Conservation (phyloP, 371 early-diverging fungal species). For the Mucor plumbeus region DNA sequence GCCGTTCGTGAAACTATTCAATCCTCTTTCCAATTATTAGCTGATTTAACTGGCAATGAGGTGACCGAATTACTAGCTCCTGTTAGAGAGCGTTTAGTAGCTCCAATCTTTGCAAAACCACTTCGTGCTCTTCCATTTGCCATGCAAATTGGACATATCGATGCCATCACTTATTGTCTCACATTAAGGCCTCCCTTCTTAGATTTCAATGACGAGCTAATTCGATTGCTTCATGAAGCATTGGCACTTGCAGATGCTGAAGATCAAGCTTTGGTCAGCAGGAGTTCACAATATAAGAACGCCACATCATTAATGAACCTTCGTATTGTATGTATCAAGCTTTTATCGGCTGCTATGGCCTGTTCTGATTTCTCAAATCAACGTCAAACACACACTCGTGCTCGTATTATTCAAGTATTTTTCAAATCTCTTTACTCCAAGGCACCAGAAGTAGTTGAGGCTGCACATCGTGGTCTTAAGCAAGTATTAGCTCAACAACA, state of each 20-base stretch:
- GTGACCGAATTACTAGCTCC: constrained; percentile 88
- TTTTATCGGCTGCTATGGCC: constrained; percentile 93
- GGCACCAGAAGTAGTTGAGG: constrained; percentile 92
- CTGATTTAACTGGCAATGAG: constrained; percentile 75
- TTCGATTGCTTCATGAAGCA: constrained; percentile 91
- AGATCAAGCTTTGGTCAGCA: constrained; percentile 91
- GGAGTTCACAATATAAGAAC: constrained; percentile 84
- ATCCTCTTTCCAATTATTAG: constrained; percentile 79
- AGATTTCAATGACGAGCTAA: constrained; percentile 90
- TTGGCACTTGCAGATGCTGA: constrained; percentile 97
- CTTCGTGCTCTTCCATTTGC: constrained; percentile 94
- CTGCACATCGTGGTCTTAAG: constrained; percentile 90
- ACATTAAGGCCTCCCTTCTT: constrained; percentile 88
- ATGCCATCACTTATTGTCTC: constrained; percentile 96
- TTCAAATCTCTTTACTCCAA: constrained; percentile 98
- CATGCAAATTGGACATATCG: constrained; percentile 98
- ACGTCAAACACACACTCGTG: constrained; percentile 76
- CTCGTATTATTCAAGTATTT: constrained; percentile 96
- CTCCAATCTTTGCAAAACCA: constrained; percentile 96
- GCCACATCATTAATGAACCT: constrained; percentile 82
- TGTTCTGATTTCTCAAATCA: constrained; percentile 80
- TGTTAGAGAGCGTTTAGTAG: constrained; percentile 83
- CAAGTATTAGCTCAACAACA: constrained; percentile 87
- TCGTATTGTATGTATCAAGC: constrained; percentile 93
- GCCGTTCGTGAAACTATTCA: constrained; percentile 91